These are phyloP conservation scores for Curvularia sp. DNA, from an alignment of 2,329 filamentous ascomycete species.

Conservation along the genomic window DNA sequence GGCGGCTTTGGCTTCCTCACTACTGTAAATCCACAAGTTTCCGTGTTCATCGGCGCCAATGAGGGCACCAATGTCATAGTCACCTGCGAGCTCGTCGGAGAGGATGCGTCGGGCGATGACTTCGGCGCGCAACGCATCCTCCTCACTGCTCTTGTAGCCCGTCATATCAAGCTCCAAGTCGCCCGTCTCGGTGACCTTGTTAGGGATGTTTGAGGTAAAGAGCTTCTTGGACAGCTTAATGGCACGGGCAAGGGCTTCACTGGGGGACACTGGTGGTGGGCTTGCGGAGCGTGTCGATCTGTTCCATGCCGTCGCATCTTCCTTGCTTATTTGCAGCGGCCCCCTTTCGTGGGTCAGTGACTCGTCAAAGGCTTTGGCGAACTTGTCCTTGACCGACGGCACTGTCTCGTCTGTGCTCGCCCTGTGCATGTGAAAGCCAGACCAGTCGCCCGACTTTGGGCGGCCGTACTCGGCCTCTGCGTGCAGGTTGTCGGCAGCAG, in stretches of 20 bases:
- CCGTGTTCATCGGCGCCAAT: slow-evolving; percentile 95
- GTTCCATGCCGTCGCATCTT: slow-evolving; percentile 48
- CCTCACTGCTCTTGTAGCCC: slow-evolving; percentile 91
- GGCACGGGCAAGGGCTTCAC: slow-evolving; percentile 83
- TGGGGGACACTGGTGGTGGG: slow-evolving; percentile 73
- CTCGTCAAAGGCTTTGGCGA: slow-evolving; percentile 43
- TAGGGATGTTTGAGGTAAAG: slow-evolving; percentile 88
- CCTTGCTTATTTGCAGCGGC: slow-evolving; percentile 44
- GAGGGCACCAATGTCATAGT: slow-evolving; percentile 93
- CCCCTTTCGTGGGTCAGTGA: slow-evolving; percentile 26
- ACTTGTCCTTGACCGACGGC: slow-evolving; percentile 52
- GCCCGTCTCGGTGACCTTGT: slow-evolving; percentile 87
- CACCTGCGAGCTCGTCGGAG: slow-evolving; percentile 89
- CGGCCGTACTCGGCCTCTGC: slow-evolving; percentile 26
- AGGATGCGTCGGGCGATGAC: slow-evolving; percentile 92
- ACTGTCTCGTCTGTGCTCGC: slow-evolving; percentile 64
- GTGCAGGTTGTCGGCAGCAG: slow-evolving; percentile 33
- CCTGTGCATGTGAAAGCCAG: slow-evolving; percentile 49
- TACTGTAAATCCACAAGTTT: slow-evolving; percentile 99
- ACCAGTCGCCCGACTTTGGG: slow-evolving; percentile 48
- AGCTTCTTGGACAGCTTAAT: slow-evolving; percentile 85
- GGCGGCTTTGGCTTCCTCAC: slow-evolving; percentile 91
- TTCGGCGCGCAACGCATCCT: slow-evolving; percentile 89
- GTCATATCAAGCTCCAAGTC: slow-evolving; percentile 99
- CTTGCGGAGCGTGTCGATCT: slow-evolving; percentile 68